A percentile compares a stretch with the other conserved stretches of the same genome.
phyloP scores from a whole-genome alignment of 1,284 basidiomycete genomes.

The Testicularia cyperi region DNA sequence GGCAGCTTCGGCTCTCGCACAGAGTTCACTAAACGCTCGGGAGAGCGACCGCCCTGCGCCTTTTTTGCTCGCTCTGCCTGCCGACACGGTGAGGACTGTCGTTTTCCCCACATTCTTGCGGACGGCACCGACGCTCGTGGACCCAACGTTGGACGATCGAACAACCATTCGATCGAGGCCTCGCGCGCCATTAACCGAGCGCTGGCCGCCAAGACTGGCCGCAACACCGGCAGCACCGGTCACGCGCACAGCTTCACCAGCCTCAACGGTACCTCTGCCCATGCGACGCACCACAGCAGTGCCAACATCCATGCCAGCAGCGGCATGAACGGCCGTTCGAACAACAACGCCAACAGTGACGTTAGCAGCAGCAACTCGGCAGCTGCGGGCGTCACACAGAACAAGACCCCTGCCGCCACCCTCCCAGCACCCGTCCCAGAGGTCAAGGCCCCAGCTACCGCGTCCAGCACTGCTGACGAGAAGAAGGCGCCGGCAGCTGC shows the following conservation, averaged over 20 bases:
- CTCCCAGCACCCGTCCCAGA: no score
- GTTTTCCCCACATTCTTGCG: constrained; percentile 57
- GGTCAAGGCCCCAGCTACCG: no score
- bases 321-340: no score
- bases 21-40: constrained; percentile 34
- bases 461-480: no score
- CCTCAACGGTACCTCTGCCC: no score
- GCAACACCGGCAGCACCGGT: constrained; percentile 5
- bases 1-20: constrained; percentile 26
- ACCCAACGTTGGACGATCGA: constrained; percentile 28
- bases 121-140: constrained; percentile 56
- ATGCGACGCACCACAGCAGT: no score
- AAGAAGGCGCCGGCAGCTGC: no score
- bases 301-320: no score
- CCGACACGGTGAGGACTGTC: constrained; percentile 56
- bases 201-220: constrained; percentile 25
- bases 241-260: constrained; percentile 3
- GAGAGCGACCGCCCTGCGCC: constrained; percentile 53
- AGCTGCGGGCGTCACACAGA: constrained; percentile 17
- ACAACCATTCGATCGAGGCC: constrained; percentile 34
- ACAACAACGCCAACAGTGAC: constrained; percentile 4
- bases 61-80: constrained; percentile 56
- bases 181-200: constrained; percentile 33
- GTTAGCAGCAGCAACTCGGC: constrained; percentile 2
- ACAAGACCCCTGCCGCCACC: constrained; percentile 27